Evolutionary conservation across 1,139 yeast species (phyloP), one percentile per base, ranked within the genome.

Genomic region (Candida pseudoviswanathii): DNA sequence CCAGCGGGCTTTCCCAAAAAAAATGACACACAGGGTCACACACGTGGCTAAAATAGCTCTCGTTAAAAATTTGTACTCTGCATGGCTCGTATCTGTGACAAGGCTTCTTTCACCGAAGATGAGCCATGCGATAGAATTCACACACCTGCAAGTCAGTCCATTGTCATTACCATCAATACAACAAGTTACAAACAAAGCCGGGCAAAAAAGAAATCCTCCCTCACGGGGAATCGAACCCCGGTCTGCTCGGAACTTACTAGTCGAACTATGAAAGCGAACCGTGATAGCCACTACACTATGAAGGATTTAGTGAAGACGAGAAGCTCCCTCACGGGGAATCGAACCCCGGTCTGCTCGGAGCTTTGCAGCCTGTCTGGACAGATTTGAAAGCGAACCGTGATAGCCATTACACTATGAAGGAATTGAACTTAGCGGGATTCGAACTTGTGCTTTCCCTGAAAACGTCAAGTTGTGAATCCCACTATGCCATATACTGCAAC

Each of bases 331-430:
- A 24, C 45, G 45, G 45, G 45, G 45, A 43, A 43, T 43, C 45
- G 45, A 43, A 43, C 45, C 45, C 45, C 45, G 45, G 41, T 43
- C 37, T 43, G 45, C 45, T 43, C 45, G 45, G 45, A 16, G 11
- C 39, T 42, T 27, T 32, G 4, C 22, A 21, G 2, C 27, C 7
- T 26, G 4, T 21, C 30, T 3, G 3, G n/a, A 6, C n/a, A 6
- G 24, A 31, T 22, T 31, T 43, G 45, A 43, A 43, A 43, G 45
- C 45, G 45, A 43, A 43, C 45, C 45, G 45, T 43, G 45, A 43
- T 43, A 43, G 41, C 45, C 45, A 43, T 34, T 43, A 43, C 45
- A 43, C 45, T 43, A 43, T 37, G 36, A 26, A 32, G 45, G 41
- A 43, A 29, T 31, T 40, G 16, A 16, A 16, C 16, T 16, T 16